Evolutionary conservation across 2,329 filamentous ascomycete species (phyloP).

Genomic region (Botrytis fragariae): DNA sequence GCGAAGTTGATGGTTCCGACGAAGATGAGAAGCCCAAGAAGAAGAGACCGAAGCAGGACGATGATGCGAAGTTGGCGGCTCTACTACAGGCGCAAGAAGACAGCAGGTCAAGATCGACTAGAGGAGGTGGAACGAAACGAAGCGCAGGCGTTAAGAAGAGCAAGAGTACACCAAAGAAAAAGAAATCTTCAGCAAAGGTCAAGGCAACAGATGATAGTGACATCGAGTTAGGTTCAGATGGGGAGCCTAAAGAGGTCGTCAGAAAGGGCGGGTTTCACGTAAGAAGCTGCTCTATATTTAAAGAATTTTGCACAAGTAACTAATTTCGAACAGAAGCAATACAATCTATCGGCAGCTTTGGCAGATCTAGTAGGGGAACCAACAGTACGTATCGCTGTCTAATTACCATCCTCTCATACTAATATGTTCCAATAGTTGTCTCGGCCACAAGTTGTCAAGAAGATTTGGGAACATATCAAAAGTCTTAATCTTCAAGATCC

Average conservation of each 20-base stretch:
- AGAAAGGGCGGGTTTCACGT: constrained; percentile 89
- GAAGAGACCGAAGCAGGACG: constrained; percentile 64
- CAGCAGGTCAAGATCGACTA: constrained; percentile 64
- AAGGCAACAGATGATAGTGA: constrained; percentile 80
- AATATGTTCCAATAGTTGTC: constrained; percentile 61
- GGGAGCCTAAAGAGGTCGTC: constrained; percentile 56
- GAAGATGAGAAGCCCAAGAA: constrained; percentile 46
- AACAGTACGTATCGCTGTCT: constrained; percentile 50
- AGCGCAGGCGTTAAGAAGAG: constrained; percentile 57
- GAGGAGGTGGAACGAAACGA: constrained; percentile 63
- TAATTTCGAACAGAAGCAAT: constrained; percentile 56
- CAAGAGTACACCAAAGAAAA: constrained; percentile 59
- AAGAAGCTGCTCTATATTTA: constrained; percentile 41
- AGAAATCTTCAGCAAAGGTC: constrained; percentile 75
- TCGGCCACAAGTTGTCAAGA: constrained; percentile 92
- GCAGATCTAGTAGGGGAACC: constrained; percentile 68
- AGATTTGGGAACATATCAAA: constrained; percentile 95
- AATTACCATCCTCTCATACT: constrained; percentile 5
- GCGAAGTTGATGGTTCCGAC: constrained; percentile 22
- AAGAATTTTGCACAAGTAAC: neutral
- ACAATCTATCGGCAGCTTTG: constrained; percentile 69
- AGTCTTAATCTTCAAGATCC: constrained; percentile 85
- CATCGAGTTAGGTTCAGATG: constrained; percentile 59
- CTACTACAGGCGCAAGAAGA: constrained; percentile 93
- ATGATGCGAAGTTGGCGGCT: constrained; percentile 83